Percentiles rank a stretch among this genome's conserved stretches.
Evolutionary conservation across 31 red algal genomes (phyloP).

Genomic region (Porphyra umbilicalis): DNA sequence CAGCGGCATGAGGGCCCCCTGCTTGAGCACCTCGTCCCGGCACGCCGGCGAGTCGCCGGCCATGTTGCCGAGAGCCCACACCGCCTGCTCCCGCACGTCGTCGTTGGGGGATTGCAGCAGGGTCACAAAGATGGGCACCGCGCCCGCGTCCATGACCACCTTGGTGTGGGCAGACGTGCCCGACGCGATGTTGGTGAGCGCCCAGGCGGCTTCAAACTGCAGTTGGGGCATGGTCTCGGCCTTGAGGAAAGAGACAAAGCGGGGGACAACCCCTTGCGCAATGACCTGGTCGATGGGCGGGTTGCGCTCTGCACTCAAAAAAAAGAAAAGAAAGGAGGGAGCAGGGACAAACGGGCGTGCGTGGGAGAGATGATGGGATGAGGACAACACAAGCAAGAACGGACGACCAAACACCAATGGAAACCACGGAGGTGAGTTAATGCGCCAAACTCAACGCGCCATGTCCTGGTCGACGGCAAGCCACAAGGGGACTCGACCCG

Average conservation of each 20-base stretch:
- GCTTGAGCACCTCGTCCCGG: slow-evolving; percentile 75
- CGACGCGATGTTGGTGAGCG: slow-evolving; percentile 93
- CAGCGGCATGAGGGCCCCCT: slow-evolving; percentile 69
- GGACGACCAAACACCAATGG: too few species aligned
- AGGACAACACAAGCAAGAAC: too few species aligned
- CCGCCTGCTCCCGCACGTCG: slow-evolving; percentile 92
- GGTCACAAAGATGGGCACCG: slow-evolving; percentile 83
- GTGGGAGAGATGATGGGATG: too few species aligned
- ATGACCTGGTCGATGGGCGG: slow-evolving; percentile 97
- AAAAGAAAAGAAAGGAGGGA: neutral
- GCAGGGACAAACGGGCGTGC: too few species aligned
- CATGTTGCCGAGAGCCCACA: slow-evolving; percentile 98
- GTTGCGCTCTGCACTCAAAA: slow-evolving; percentile 29
- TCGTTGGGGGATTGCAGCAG: slow-evolving; percentile 81
- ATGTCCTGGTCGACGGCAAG: too few species aligned
- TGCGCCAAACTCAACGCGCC: too few species aligned
- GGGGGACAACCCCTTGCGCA: slow-evolving; percentile 65
- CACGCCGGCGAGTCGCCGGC: slow-evolving; percentile 81
- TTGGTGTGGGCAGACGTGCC: slow-evolving; percentile 76
- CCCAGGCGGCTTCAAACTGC: slow-evolving; percentile 97
- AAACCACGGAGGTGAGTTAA: too few species aligned
- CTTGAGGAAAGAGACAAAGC: slow-evolving; percentile 81
- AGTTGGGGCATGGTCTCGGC: slow-evolving; percentile 53
- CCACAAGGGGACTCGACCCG: too few species aligned
- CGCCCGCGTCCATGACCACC: slow-evolving; percentile 79